Base-by-base conservation (phyloP, 441 rosid species). In the Sinapis alba region DNA sequence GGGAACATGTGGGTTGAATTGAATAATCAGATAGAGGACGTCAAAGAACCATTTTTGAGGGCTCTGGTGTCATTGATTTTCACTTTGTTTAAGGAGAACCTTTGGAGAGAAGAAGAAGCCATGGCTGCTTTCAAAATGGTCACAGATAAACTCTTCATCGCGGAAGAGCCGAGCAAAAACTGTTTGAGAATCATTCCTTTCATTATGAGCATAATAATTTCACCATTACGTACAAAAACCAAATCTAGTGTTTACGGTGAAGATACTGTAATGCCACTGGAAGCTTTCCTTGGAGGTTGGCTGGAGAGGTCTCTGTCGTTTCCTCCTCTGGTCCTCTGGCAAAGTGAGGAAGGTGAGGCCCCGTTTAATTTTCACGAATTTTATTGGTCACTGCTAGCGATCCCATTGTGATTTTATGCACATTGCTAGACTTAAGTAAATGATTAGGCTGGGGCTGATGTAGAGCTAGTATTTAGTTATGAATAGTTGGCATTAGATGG, bases 111-210 rank as follows among this genome's bases (percentile, higher is more conserved):
- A 63, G 86, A 86, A 76, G 89, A 91, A 79, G 97, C 98, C 72
- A 60, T 73, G 79, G 15, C 73, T 74, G 68, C 89, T 65, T 95
- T 90, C 79, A 82, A 85, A 69, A 62, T 85, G 77, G 78, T 90
- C 67, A 81, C 84, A 51, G 79, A 82, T 72, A 95, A 93, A 77
- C 93, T 95, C 73, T 89, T 79, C 77, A 82, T 93, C 20, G 92
- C 97, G 65, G 97, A 90, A 85, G 83, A 77, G 45, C 70, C 89
- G 23, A 91, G 86, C 83, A 69, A 63, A 43, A 88, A 82, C 74
- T 93, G 97, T 81, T 82, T 95, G 84, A 85, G 79, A 79, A 89
- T 89, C 75, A 86, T 88, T 85, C 99, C 99, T 75, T 69, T 61
- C 30, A 80, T 89, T 74, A 74, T 87, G 60, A 75, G 76, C 76